These are phyloP conservation scores for Hypoxylon sp. DNA, from an alignment of 2,329 filamentous ascomycete genomes.

Conservation along the genomic window DNA sequence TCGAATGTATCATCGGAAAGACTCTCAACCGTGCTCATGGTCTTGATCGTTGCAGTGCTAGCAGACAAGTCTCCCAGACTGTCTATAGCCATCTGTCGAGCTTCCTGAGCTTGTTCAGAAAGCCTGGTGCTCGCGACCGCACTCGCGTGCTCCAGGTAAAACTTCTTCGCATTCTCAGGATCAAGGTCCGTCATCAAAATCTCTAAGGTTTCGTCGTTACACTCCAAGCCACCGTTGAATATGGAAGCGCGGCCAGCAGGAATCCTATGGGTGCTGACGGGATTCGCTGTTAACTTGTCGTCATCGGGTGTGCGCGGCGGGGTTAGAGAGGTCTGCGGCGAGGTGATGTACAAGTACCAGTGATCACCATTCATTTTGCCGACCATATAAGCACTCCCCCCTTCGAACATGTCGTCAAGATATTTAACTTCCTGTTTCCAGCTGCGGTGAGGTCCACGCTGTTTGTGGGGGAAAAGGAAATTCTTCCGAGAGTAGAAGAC, in stretches of 20 bases:
- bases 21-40: slow-evolving; percentile 59
- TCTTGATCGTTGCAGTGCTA: slow-evolving; percentile 56
- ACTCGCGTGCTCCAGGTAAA: slow-evolving; percentile 81
- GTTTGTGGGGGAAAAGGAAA: slow-evolving; percentile 94
- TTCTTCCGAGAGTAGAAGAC: slow-evolving; percentile 99
- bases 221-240: slow-evolving; percentile 58
- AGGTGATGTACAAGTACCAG: slow-evolving; percentile 98
- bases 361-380: slow-evolving; percentile 99
- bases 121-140: slow-evolving; percentile 87
- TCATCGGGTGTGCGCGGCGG: slow-evolving; percentile 82
- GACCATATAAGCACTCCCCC: slow-evolving; percentile 98
- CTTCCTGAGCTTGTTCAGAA: slow-evolving; percentile 75
- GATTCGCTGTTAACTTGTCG: slow-evolving; percentile 57
- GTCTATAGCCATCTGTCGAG: slow-evolving; percentile 71
- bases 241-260: slow-evolving; percentile 63
- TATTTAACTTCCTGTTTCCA: slow-evolving; percentile 97
- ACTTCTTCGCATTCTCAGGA: slow-evolving; percentile 77
- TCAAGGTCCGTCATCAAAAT: slow-evolving; percentile 81
- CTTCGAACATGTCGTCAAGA: slow-evolving; percentile 90
- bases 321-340: slow-evolving; percentile 83
- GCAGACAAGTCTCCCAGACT: slow-evolving; percentile 73
- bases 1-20: slow-evolving; percentile 75
- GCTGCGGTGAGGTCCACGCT: slow-evolving; percentile 94
- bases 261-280: slow-evolving; percentile 68
- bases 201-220: slow-evolving; percentile 82